These are phyloP conservation scores for Neofusicoccum sp. DNA, from an alignment of 2,329 filamentous ascomycete genomes.

Conservation along the genomic window DNA sequence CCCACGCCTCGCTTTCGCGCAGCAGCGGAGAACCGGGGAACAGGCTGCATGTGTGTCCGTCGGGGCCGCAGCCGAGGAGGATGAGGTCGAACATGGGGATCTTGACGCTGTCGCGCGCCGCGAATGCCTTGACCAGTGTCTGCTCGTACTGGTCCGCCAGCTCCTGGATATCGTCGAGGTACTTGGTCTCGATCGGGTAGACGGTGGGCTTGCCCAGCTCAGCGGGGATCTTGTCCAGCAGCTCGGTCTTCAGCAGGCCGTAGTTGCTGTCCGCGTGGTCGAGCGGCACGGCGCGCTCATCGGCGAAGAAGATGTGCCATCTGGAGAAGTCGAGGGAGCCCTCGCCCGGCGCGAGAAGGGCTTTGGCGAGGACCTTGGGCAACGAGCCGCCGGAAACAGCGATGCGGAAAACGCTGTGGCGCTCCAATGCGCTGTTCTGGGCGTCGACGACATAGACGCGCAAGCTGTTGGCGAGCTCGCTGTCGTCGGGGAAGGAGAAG, in stretches of 20 bases:
- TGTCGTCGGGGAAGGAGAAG: slow-evolving; percentile 74
- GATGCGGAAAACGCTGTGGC: slow-evolving; percentile 85
- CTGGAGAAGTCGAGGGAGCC: slow-evolving; percentile 71
- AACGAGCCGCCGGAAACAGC: slow-evolving; percentile 93
- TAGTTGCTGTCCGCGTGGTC: slow-evolving; percentile 96
- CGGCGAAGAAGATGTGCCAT: slow-evolving; percentile 99
- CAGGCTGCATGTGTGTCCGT: slow-evolving; percentile 95
- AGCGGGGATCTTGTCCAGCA: slow-evolving; percentile 82
- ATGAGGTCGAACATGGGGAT: slow-evolving; percentile 94
- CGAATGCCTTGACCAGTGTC: slow-evolving; percentile 80
- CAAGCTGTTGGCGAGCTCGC: slow-evolving; percentile 73
- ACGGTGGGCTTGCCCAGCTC: slow-evolving; percentile 69
- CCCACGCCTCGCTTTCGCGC: slow-evolving; percentile 87
- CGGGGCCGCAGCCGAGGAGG: slow-evolving; percentile 89
- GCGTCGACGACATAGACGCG: slow-evolving; percentile 80
- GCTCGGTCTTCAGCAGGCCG: slow-evolving; percentile 79
- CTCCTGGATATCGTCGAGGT: slow-evolving; percentile 81
- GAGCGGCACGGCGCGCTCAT: slow-evolving; percentile 92
- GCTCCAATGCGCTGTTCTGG: slow-evolving; percentile 76
- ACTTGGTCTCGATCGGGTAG: slow-evolving; percentile 72
- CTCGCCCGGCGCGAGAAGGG: slow-evolving; percentile 65
- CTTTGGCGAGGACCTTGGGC: slow-evolving; percentile 82
- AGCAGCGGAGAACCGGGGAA: slow-evolving; percentile 90
- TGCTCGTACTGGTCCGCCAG: slow-evolving; percentile 94
- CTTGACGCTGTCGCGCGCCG: slow-evolving; percentile 89